Evolutionary conservation across 2,329 filamentous ascomycete species (phyloP).

Genomic region (Sphaceloma murrayae): DNA sequence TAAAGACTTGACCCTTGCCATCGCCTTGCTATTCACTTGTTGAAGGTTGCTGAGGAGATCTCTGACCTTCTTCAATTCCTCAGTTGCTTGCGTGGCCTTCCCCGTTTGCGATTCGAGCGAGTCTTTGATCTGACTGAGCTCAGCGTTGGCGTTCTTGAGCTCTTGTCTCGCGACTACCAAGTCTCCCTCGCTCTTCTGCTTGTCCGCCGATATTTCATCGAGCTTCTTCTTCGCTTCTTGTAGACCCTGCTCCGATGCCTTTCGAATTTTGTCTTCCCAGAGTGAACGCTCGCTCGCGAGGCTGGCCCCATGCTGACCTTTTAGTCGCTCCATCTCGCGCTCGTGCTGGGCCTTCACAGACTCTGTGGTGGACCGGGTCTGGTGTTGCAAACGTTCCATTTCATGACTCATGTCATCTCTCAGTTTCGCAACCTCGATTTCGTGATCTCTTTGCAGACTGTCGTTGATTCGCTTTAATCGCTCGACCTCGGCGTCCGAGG

Average conservation of each 20-base stretch:
- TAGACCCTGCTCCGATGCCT: slow-evolving; percentile 19
- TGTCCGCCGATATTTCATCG: not conserved
- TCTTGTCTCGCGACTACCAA: slow-evolving; percentile 24
- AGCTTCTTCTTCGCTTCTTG: slow-evolving; percentile 12
- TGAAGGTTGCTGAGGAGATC: slow-evolving; percentile 19
- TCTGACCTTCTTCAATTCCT: slow-evolving; percentile 29
- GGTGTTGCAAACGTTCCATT: slow-evolving; percentile 40
- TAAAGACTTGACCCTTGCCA: slow-evolving; percentile 21
- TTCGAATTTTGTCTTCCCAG: slow-evolving; percentile 20
- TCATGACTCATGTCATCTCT: slow-evolving; percentile 33
- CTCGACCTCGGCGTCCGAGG: slow-evolving; percentile 33
- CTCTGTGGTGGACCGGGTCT: slow-evolving; percentile 24
- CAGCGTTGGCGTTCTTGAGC: slow-evolving; percentile 13
- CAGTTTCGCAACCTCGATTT: slow-evolving; percentile 35
- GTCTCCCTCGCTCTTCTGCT: slow-evolving; percentile 21
- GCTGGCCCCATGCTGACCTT: slow-evolving; percentile 30
- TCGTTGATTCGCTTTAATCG: slow-evolving; percentile 60
- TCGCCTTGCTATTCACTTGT: slow-evolving; percentile 20
- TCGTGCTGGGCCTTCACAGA: slow-evolving; percentile 33
- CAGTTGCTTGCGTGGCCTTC: slow-evolving; percentile 21
- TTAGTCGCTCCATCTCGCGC: slow-evolving; percentile 23
- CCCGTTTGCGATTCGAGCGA: slow-evolving; percentile 22
- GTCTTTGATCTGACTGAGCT: slow-evolving; percentile 15
- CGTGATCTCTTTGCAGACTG: slow-evolving; percentile 58
- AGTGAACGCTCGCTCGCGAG: slow-evolving; percentile 28